phyloP scores from a whole-genome alignment of 805 yeast genomes.

The Wickerhamiella parazyma region DNA sequence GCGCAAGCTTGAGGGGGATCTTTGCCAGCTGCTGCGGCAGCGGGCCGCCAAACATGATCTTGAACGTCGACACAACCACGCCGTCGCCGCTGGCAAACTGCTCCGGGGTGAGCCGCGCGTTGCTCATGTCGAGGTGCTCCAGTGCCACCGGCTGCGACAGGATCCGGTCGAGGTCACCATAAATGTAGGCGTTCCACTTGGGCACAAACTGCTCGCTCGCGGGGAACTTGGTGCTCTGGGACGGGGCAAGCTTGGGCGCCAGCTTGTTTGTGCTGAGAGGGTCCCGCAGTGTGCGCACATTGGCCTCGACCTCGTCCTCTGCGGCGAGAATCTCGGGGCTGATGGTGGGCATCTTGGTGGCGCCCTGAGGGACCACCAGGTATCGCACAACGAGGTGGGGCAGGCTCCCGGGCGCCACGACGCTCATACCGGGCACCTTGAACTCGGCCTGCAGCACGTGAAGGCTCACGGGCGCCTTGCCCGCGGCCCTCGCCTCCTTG shows the following conservation, averaged over 20 bases:
- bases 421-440: constrained; percentile 73
- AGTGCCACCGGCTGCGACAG: constrained; percentile 32
- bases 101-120: constrained; percentile 40
- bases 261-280: constrained; percentile 52
- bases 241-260: constrained; percentile 58
- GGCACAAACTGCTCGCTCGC: constrained; percentile 26
- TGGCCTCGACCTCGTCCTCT: constrained; percentile 13
- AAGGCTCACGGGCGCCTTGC: constrained; percentile 37
- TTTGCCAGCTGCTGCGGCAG: constrained; percentile 63
- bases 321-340: constrained; percentile 17
- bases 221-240: constrained; percentile 71
- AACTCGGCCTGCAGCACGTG: constrained; percentile 58
- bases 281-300: constrained; percentile 36
- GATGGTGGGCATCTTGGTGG: constrained; percentile 15
- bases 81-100: constrained; percentile 29
- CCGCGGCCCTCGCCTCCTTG: constrained; percentile 14
- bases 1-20: constrained; percentile 51
- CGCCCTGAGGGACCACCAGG: constrained; percentile 57
- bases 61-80: constrained; percentile 54
- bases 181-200: constrained; percentile 56
- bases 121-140: constrained; percentile 39
- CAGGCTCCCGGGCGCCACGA: constrained; percentile 56
- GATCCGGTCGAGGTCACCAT: constrained; percentile 63
- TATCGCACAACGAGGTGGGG: constrained; percentile 68
- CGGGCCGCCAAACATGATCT: constrained; percentile 57